Evolutionary conservation across 2,329 filamentous ascomycete species (phyloP).

Genomic region (Pezicula carpinea): DNA sequence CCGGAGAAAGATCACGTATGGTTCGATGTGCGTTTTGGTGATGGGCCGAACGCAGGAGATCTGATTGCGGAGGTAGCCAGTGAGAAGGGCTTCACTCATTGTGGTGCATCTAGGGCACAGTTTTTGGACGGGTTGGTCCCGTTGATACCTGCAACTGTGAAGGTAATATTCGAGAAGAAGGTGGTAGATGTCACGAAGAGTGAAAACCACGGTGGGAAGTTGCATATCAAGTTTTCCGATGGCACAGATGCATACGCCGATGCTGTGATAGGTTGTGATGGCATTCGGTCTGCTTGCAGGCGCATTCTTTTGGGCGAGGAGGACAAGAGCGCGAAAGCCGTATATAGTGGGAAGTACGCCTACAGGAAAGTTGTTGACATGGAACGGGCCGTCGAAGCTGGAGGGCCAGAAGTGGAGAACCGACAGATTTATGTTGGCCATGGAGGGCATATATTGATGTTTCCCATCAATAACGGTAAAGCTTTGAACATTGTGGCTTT

Average conservation of each 20-base stretch:
- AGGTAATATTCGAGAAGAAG: slow-evolving; percentile 26
- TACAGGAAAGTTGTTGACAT: slow-evolving; percentile 58
- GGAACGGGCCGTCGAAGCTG: slow-evolving; percentile 38
- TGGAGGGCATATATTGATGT: slow-evolving; percentile 52
- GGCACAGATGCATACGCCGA: slow-evolving; percentile 35
- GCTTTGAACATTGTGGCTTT: slow-evolving; percentile 52
- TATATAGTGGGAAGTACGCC: slow-evolving; percentile 53
- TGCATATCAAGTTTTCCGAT: slow-evolving; percentile 36
- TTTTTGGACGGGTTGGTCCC: slow-evolving; percentile 37
- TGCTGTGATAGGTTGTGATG: slow-evolving; percentile 56
- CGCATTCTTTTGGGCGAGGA: slow-evolving; percentile 43
- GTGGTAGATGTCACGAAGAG: slow-evolving; percentile 21
- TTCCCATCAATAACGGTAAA: slow-evolving; percentile 48
- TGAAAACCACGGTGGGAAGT: slow-evolving; percentile 15
- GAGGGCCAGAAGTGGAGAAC: slow-evolving; percentile 45
- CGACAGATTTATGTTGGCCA: slow-evolving; percentile 52
- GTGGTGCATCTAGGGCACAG: slow-evolving; percentile 30
- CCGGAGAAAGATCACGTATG: slow-evolving; percentile 30
- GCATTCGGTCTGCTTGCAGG: slow-evolving; percentile 52
- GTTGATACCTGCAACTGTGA: slow-evolving; percentile 28
- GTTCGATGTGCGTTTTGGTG: slow-evolving; percentile 34
- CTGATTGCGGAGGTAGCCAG: slow-evolving; percentile 23
- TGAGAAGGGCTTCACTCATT: slow-evolving; percentile 22
- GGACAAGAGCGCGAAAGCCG: slow-evolving; percentile 38
- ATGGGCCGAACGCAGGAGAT: slow-evolving; percentile 20